Conservation (phyloP, 805 yeast genomes). For the Suhomyces tanzawaensis region DNA sequence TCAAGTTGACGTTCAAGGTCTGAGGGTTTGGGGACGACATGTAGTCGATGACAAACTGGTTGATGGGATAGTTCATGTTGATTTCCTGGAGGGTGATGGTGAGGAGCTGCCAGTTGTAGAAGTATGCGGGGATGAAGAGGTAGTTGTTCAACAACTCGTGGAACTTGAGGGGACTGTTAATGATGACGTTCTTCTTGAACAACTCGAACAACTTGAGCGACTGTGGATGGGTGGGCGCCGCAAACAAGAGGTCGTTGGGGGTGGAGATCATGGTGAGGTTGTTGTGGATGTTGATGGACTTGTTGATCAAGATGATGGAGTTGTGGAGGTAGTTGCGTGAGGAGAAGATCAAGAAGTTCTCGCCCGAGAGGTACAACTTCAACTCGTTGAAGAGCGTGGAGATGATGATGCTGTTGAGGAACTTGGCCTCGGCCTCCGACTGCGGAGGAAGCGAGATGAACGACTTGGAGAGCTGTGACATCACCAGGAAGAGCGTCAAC, state of each 20-base stretch:
- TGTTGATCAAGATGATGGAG: slow-evolving; percentile 51
- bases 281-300: slow-evolving; percentile 24
- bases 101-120: slow-evolving; percentile 45
- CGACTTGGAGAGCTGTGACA: slow-evolving; percentile 27
- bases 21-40: slow-evolving; percentile 12
- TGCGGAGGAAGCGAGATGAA: slow-evolving; percentile 12
- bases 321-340: slow-evolving; percentile 48
- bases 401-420: slow-evolving; percentile 25
- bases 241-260: neutral
- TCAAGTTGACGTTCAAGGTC: slow-evolving; percentile 10
- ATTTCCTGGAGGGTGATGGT: slow-evolving; percentile 49
- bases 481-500: slow-evolving; percentile 12
- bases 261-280: slow-evolving; percentile 1
- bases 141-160: slow-evolving; percentile 51
- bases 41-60: slow-evolving; percentile 15
- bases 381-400: slow-evolving; percentile 37
- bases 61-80: slow-evolving; percentile 22
- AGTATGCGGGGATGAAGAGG: slow-evolving; percentile 38
- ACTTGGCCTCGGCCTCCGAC: slow-evolving; percentile 14
- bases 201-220: slow-evolving; percentile 31
- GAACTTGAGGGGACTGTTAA: slow-evolving; percentile 50
- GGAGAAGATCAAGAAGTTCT: slow-evolving; percentile 25
- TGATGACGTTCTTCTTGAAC: slow-evolving; percentile 47
- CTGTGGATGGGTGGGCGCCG: neutral
- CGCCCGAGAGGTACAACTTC: slow-evolving; percentile 19